Evolutionary conservation across 306 rosid species (phyloP).

Genomic region (Carpinus fangiana): DNA sequence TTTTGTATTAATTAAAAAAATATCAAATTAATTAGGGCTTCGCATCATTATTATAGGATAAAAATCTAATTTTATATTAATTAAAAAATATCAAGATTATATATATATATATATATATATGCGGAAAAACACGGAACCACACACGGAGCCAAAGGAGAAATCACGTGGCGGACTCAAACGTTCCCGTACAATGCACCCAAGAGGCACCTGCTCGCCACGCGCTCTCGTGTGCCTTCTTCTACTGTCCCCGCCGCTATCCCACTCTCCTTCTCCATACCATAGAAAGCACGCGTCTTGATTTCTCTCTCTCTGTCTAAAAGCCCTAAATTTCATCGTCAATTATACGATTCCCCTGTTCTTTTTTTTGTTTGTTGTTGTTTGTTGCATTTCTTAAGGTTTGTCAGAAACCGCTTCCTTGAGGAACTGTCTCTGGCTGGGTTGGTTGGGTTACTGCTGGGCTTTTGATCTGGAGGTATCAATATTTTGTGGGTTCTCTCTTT

Average conservation of each 20-base stretch:
- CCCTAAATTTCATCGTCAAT: constrained; percentile 11
- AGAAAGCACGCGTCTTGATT: constrained; percentile 4
- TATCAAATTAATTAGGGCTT: no score
- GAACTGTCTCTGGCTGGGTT: constrained; percentile 10
- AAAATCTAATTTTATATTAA: no score
- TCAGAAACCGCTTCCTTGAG: constrained; percentile 16
- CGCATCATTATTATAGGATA: no score
- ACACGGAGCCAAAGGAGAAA: background rate
- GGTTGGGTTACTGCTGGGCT: constrained; percentile 6
- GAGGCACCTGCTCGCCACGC: constrained; percentile 45
- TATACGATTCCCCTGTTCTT: constrained; percentile 12
- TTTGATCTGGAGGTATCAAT: constrained; percentile 21
- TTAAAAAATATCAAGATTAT: no score
- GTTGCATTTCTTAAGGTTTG: background rate
- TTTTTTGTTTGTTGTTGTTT: no score
- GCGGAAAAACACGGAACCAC: background rate
- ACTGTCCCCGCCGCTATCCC: constrained; percentile 39
- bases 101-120: no score
- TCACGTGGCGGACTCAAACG: constrained; percentile 46
- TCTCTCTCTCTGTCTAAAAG: constrained; percentile 16
- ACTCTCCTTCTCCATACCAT: background rate
- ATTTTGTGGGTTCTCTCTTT: background rate
- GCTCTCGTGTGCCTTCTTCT: constrained; percentile 40
- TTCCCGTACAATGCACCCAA: background rate
- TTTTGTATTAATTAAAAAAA: no score